Conservation (phyloP, 2,329 filamentous ascomycete genomes). For the Macrophomina tecta region DNA sequence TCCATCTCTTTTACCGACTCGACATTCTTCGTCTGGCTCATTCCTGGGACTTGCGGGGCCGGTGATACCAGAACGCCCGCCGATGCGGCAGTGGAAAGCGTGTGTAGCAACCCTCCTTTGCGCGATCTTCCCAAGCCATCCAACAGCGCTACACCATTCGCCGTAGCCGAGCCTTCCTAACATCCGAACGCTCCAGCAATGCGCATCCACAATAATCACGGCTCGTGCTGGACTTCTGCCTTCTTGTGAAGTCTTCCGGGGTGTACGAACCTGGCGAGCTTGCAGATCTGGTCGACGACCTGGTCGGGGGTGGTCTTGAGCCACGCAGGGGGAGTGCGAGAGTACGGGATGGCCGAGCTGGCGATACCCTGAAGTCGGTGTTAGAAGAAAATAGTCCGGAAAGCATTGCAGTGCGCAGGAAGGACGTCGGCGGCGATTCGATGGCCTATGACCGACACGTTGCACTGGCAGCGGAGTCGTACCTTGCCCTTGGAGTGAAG, state of each 20-base stretch:
- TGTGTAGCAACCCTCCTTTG: not conserved
- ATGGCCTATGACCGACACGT: not conserved
- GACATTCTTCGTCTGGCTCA: not conserved
- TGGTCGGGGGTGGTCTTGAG: slow-evolving; percentile 98
- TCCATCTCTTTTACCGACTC: not conserved
- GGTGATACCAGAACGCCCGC: not conserved
- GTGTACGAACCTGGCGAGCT: slow-evolving; percentile 68
- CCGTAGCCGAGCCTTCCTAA: not conserved
- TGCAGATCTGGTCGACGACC: slow-evolving; percentile 99
- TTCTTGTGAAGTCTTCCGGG: not conserved
- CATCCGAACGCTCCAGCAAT: not conserved
- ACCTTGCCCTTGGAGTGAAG: slow-evolving; percentile 80
- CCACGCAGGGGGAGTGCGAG: slow-evolving; percentile 89
- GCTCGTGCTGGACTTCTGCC: not conserved
- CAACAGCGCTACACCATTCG: not conserved
- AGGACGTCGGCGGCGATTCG: not conserved
- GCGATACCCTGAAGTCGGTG: slow-evolving; percentile 90
- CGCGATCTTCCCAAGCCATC: not conserved
- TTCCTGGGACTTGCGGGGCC: too few relatives aligned
- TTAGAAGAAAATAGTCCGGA: not conserved
- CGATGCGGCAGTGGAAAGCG: not conserved
- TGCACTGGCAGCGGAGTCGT: not conserved
- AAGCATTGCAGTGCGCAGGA: not conserved
- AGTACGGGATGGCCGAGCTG: slow-evolving; percentile 94
- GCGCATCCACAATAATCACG: not conserved